Evolutionary conservation across 768 basidiomycete species (phyloP).

Genomic region (Xanthoconium purpureum): DNA sequence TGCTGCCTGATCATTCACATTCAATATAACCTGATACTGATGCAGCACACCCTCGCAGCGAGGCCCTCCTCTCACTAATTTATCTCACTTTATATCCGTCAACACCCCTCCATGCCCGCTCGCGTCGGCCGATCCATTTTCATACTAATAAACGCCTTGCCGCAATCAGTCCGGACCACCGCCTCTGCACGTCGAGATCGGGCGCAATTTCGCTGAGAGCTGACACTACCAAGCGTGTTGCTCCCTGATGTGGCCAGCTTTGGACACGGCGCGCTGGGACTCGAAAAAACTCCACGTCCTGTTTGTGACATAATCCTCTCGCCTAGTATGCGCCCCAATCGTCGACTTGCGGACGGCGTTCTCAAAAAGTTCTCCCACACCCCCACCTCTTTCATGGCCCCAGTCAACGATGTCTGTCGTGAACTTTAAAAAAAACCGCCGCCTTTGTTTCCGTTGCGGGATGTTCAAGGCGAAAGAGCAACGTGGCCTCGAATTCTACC

Average conservation of each 20-base stretch:
- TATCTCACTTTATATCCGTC: conserved; percentile 21
- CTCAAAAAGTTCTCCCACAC: conserved; percentile 28
- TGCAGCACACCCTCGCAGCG: conserved; percentile 12
- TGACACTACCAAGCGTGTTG: background rate
- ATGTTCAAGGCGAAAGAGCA: background rate
- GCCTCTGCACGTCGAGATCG: conserved; percentile 1
- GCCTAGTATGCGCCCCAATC: conserved; percentile 15
- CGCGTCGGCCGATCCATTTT: conserved; percentile 15
- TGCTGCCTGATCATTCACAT: conserved; percentile 6
- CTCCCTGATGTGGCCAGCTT: background rate
- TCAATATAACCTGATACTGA: background rate
- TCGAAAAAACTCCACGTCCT: background rate
- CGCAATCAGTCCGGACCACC: conserved; percentile 11
- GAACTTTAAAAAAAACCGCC: conserved; percentile 23
- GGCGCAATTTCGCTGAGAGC: conserved; percentile 12
- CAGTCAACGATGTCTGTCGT: conserved; percentile 22
- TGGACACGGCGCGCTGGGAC: background rate
- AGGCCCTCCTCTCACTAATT: conserved; percentile 9
- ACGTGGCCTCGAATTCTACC: conserved; percentile 1
- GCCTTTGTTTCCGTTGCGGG: background rate
- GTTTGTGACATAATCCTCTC: conserved; percentile 26
- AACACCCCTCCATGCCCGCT: conserved; percentile 18
- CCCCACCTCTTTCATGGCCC: conserved; percentile 25
- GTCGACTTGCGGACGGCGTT: conserved; percentile 29
- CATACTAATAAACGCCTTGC: conserved; percentile 2